Conservation (phyloP, 768 basidiomycete species). For the Melanogaster broomeanus region DNA sequence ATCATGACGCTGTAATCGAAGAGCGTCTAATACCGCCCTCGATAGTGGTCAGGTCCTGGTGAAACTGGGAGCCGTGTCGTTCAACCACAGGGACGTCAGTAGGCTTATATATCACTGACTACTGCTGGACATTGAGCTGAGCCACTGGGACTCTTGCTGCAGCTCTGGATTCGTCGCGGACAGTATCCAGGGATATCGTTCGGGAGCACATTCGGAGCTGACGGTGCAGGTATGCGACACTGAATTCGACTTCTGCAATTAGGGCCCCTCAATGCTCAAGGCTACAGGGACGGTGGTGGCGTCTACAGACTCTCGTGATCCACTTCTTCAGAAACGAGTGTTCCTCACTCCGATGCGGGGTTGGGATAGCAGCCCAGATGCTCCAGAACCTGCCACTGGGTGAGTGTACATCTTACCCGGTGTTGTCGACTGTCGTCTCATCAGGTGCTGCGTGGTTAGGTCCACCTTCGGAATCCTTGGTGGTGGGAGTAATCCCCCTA, state of each 20-base stretch:
- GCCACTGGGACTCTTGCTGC: not conserved
- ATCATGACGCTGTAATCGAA: constrained; percentile 59
- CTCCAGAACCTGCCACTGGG: constrained; percentile 69
- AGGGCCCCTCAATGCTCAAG: not conserved
- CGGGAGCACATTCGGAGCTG: constrained; percentile 66
- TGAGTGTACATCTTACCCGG: constrained; percentile 30
- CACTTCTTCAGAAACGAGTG: constrained; percentile 62
- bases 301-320: constrained; percentile 51
- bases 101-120: not conserved
- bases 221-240: constrained; percentile 62
- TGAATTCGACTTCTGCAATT: not conserved
- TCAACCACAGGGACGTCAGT: constrained; percentile 76
- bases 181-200: constrained; percentile 63
- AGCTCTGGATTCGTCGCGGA: constrained; percentile 78
- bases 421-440: not conserved
- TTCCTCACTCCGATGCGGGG: constrained; percentile 77
- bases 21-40: constrained; percentile 51
- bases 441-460: not conserved
- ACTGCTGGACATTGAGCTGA: not conserved
- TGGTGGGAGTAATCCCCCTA: constrained; percentile 47
- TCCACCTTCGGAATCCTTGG: constrained; percentile 70
- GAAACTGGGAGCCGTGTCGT: constrained; percentile 65
- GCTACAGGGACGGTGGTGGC: constrained; percentile 62
- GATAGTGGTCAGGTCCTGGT: constrained; percentile 63
- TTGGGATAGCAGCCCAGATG: constrained; percentile 67